A percentile compares a stretch with the other conserved stretches of the same genome.
phyloP scores from a whole-genome alignment of 2,329 filamentous ascomycete species.

The Lecanosticta acicola region DNA sequence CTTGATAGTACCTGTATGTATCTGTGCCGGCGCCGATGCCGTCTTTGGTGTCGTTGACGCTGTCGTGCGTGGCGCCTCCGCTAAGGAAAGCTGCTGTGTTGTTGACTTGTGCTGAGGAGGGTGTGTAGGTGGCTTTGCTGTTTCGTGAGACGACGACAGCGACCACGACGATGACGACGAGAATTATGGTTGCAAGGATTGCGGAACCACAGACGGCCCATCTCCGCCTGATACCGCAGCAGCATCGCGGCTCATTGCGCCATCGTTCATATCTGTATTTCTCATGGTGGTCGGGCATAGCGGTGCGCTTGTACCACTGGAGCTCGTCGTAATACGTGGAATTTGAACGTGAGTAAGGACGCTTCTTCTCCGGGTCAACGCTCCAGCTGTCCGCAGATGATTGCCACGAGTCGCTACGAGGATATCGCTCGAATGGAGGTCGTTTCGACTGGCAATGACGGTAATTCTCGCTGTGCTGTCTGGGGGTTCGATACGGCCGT shows the following conservation, averaged over 20 bases:
- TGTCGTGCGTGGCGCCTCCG: constrained; percentile 28
- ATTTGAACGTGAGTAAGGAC: too few relatives aligned
- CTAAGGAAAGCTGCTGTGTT: constrained; percentile 25
- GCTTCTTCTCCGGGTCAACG: too few relatives aligned
- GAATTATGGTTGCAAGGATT: constrained; percentile 16
- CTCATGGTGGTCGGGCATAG: background rate
- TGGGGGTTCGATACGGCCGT: too few relatives aligned
- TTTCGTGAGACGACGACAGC: constrained; percentile 22
- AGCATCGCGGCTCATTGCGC: constrained; percentile 3
- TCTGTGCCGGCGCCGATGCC: constrained; percentile 25
- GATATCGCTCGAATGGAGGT: too few relatives aligned
- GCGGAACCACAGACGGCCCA: constrained; percentile 20
- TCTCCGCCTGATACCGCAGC: constrained; percentile 17
- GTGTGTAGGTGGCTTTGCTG: constrained; percentile 25
- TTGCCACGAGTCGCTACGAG: too few relatives aligned
- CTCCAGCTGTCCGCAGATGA: too few relatives aligned
- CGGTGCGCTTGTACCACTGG: background rate
- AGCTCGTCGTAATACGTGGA: constrained; percentile 1
- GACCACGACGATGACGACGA: constrained; percentile 19
- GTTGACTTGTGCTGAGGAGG: constrained; percentile 28
- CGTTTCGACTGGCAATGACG: too few relatives aligned
- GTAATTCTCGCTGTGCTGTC: too few relatives aligned
- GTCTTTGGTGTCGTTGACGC: constrained; percentile 22
- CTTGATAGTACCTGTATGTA: constrained; percentile 30
- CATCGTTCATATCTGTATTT: background rate